Evolutionary conservation across 352 stramenopile species (phyloP), one percentile per base, ranked within the genome.

Genomic region (Globisporangium iwayamae): DNA sequence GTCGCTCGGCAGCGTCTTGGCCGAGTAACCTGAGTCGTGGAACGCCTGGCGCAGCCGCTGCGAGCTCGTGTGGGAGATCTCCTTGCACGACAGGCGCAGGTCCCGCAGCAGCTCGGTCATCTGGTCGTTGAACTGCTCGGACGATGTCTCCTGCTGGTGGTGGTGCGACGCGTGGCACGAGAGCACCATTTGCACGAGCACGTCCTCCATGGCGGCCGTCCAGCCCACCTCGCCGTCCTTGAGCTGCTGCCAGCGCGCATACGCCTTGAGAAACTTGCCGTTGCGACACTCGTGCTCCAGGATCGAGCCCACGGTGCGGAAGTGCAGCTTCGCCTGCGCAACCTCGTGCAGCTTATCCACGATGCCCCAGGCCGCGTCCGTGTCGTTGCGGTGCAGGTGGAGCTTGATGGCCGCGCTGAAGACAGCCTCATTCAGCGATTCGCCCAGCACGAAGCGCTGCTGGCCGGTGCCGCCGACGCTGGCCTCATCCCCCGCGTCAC

Each of bases 141-240:
- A 60, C 50, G 66, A 22, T 43, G 55, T 65, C 20, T 36, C 38
- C 18, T 25, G 20, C 25, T 22, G 48, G 5, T 28, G 13, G 45
- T 34, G 22, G 47, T 60, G 45, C 52, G 34, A 55, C 34, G 36
- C 22, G 53, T 61, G 52, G 51, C 80, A 87, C 1, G 81, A 74
- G 25, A 87, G 69, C n/a, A 87, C 63, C 72, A 91, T 83, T 56
- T 89, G 75, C 43, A 90, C 71, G 34, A 93, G 70, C 56, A 74
- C 72, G 61, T 90, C 79, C 53, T 93, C 81, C 83, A 93, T 93
- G 16, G 74, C 77, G 56, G 56, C 72, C 22, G 79, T 93, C 83
- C 83, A 93, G 69, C 89, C 76, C 16, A 93, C 81, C 47, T 80
- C 68, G 28, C 70, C 63, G 22, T 20, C 57, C 58, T 89, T 90